Percentiles rank a stretch among this genome's conserved stretches.
phyloP scores from a whole-genome alignment of 2,329 filamentous ascomycete genomes.

The Keithomyces neogunnii region DNA sequence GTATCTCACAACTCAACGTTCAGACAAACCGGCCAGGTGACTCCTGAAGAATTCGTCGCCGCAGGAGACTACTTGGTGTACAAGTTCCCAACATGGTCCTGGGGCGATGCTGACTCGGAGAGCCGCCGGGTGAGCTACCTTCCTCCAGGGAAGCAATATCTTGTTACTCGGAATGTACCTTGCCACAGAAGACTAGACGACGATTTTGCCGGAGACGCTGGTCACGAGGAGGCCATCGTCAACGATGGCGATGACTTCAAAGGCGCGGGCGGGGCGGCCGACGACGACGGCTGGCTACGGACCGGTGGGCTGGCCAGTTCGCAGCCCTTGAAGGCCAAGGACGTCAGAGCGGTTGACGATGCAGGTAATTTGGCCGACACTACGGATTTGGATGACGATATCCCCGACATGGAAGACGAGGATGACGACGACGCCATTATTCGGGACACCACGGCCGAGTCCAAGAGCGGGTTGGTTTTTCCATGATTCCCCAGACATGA shows the following conservation, averaged over 20 bases:
- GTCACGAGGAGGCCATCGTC: constrained; percentile 79
- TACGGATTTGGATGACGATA: constrained; percentile 67
- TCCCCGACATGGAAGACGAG: constrained; percentile 97
- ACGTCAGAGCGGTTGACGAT: constrained; percentile 84
- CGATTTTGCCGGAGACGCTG: constrained; percentile 83
- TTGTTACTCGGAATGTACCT: constrained; percentile 89
- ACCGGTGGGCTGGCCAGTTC: constrained; percentile 72
- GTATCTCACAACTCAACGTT: constrained; percentile 89
- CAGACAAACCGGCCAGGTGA: constrained; percentile 88
- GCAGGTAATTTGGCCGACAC: constrained; percentile 75
- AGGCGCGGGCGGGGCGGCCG: constrained; percentile 38
- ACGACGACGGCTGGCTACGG: constrained; percentile 85
- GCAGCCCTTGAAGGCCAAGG: constrained; percentile 66
- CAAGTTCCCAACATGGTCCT: constrained; percentile 98
- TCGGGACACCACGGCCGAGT: constrained; percentile 52
- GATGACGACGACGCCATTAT: constrained; percentile 97
- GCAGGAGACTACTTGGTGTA: constrained; percentile 97
- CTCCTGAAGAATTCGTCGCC: constrained; percentile 90
- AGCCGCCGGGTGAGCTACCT: constrained; percentile 73
- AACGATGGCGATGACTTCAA: constrained; percentile 63
- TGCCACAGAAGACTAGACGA: constrained; percentile 88
- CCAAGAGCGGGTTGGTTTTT: constrained; percentile 34
- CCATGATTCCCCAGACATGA: background rate
- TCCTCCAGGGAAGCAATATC: constrained; percentile 84
- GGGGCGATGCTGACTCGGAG: constrained; percentile 80